A percentile compares a stretch with the other conserved stretches of the same genome.
These are phyloP conservation scores for Saccharum hybrid DNA, from an alignment of 202 grass and related monocot species.

Conservation along the genomic window DNA sequence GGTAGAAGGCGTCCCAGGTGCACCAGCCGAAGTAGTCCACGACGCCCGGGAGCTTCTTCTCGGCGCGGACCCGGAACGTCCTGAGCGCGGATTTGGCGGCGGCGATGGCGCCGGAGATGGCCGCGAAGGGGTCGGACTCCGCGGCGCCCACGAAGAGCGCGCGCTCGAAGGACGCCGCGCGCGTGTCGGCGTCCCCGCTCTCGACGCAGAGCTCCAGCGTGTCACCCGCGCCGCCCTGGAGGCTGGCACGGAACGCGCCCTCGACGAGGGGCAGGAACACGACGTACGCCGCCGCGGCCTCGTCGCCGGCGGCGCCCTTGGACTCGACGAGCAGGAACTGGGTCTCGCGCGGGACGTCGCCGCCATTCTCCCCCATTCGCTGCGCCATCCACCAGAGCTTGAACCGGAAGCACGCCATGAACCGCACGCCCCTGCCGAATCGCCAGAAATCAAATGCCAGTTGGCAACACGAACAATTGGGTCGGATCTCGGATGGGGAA, in stretches of 20 bases:
- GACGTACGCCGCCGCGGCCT: slow-evolving; percentile 45
- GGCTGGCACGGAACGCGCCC: slow-evolving; percentile 77
- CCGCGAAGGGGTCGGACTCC: slow-evolving; percentile 69
- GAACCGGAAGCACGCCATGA: slow-evolving; percentile 89
- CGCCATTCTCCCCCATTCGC: slow-evolving; percentile 72
- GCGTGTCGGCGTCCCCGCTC: slow-evolving; percentile 76
- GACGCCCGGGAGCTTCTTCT: slow-evolving; percentile 88
- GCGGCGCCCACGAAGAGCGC: slow-evolving; percentile 72
- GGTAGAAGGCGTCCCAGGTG: slow-evolving; percentile 98
- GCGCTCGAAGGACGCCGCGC: slow-evolving; percentile 51
- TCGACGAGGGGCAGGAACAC: slow-evolving; percentile 88
- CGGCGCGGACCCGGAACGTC: slow-evolving; percentile 64
- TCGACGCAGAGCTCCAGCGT: slow-evolving; percentile 82
- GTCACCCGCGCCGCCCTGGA: slow-evolving; percentile 75
- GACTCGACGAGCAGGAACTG: slow-evolving; percentile 93
- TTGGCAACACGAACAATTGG: neutral
- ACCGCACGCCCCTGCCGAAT: slow-evolving; percentile 58
- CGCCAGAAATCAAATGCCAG: neutral
- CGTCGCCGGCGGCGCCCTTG: slow-evolving; percentile 31
- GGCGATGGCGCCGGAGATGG: slow-evolving; percentile 67
- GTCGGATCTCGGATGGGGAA: neutral
- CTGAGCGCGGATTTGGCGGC: slow-evolving; percentile 57
- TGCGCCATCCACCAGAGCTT: slow-evolving; percentile 99
- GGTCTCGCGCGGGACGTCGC: slow-evolving; percentile 88
- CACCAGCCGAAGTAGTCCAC: slow-evolving; percentile 97